Evolutionary conservation across 2,329 filamentous ascomycete genomes (phyloP).

Genomic region (Alternaria sp.): DNA sequence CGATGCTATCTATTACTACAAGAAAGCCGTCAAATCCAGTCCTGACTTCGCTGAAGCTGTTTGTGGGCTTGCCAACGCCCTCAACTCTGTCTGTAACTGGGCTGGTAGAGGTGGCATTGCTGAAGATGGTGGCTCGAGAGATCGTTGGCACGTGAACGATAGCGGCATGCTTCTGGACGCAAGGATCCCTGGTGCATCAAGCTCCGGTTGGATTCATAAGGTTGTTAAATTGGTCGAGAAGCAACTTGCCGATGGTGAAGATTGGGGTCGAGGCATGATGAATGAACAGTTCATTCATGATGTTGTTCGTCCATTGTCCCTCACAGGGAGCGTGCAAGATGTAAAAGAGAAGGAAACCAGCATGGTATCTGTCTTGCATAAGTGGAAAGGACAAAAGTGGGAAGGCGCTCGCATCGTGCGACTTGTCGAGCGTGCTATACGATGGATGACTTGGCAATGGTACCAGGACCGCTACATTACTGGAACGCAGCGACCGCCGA

Average conservation of each 20-base stretch:
- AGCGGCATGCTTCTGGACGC: constrained; percentile 83
- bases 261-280: constrained; percentile 81
- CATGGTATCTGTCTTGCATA: constrained; percentile 48
- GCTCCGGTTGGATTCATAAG: constrained; percentile 83
- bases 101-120: constrained; percentile 85
- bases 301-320: constrained; percentile 57
- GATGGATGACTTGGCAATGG: constrained; percentile 81
- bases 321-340: constrained; percentile 44
- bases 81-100: constrained; percentile 98
- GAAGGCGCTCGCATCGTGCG: constrained; percentile 87
- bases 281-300: constrained; percentile 51
- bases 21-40: constrained; percentile 86
- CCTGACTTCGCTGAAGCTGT: constrained; percentile 97
- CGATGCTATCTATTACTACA: constrained; percentile 93
- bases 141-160: constrained; percentile 93
- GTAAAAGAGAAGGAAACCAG: constrained; percentile 48
- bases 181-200: constrained; percentile 65
- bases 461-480: constrained; percentile 82
- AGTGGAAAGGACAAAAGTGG: constrained; percentile 79
- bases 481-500: constrained; percentile 62
- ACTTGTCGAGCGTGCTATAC: constrained; percentile 84
- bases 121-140: constrained; percentile 74
- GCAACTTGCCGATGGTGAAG: constrained; percentile 84
- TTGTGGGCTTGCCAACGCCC: constrained; percentile 89
- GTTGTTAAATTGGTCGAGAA: constrained; percentile 91